Conservation (phyloP, 1,284 basidiomycete genomes). For the Farysia itapuensis region DNA sequence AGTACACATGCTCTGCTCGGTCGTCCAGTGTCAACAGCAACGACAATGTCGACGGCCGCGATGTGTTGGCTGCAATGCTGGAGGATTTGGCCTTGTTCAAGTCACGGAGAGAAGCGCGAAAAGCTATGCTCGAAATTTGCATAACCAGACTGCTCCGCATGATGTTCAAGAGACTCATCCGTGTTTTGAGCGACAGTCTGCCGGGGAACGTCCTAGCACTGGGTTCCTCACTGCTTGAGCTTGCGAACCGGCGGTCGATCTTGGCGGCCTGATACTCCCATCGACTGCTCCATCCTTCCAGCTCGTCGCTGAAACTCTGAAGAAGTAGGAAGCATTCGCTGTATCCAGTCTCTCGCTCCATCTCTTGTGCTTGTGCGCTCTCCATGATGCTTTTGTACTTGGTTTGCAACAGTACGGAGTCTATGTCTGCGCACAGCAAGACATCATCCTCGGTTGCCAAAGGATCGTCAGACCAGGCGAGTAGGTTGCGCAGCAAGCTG, state of each 20-base stretch:
- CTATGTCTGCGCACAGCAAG: constrained; percentile 33
- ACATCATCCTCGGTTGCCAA: constrained; percentile 26
- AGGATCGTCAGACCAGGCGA: constrained; percentile 26
- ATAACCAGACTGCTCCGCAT: constrained; percentile 36
- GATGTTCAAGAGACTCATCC: constrained; percentile 25
- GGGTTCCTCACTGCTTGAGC: not conserved
- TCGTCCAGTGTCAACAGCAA: constrained; percentile 29
- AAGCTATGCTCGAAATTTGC: constrained; percentile 38
- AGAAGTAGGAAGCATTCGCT: constrained; percentile 33
- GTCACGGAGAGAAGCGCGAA: constrained; percentile 29
- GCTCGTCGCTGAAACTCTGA: constrained; percentile 33
- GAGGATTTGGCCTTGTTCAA: constrained; percentile 35
- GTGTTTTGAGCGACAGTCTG: constrained; percentile 9
- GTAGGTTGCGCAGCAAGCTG: constrained; percentile 23
- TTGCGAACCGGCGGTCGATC: constrained; percentile 16
- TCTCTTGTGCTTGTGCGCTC: constrained; percentile 28
- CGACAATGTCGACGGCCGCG: constrained; percentile 13
- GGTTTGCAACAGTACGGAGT: constrained; percentile 35
- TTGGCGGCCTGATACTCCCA: constrained; percentile 36
- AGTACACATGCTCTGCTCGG: constrained; percentile 32
- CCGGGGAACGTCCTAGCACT: constrained; percentile 1
- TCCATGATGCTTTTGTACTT: constrained; percentile 43
- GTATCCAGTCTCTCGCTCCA: constrained; percentile 20
- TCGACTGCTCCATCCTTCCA: constrained; percentile 26
- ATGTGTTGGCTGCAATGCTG: not conserved